These are phyloP conservation scores for Neurospora intermedia DNA, from an alignment of 495 filamentous ascomycete species.

Conservation along the genomic window DNA sequence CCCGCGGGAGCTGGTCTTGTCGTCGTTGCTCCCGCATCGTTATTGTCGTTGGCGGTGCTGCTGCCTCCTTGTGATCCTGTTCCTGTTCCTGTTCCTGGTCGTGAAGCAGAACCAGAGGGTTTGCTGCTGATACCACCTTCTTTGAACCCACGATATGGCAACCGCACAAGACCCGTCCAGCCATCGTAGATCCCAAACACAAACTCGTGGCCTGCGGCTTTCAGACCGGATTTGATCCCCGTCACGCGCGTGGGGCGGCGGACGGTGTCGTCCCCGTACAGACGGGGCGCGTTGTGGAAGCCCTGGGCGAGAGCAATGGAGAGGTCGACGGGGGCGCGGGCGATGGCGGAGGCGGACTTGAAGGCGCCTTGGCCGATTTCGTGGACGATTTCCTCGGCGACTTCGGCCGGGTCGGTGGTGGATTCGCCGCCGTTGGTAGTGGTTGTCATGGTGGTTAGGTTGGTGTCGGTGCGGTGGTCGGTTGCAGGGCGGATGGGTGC, in stretches of 20 bases:
- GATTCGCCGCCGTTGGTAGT: slow-evolving; percentile 20
- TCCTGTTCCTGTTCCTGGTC: no score
- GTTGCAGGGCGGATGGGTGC: background rate
- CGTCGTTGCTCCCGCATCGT: background rate
- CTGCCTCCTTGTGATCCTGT: background rate
- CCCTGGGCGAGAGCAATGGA: slow-evolving; percentile 66
- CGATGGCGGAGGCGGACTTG: slow-evolving; percentile 37
- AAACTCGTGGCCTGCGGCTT: slow-evolving; percentile 58
- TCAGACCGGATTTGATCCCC: slow-evolving; percentile 55
- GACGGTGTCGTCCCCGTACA: slow-evolving; percentile 49
- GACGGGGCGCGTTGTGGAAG: slow-evolving; percentile 71
- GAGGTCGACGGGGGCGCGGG: slow-evolving; percentile 52
- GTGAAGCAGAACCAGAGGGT: background rate
- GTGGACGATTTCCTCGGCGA: slow-evolving; percentile 25
- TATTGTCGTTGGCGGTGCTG: background rate
- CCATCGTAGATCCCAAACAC: slow-evolving; percentile 63
- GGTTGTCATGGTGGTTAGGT: slow-evolving; percentile 5
- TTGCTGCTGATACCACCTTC: background rate
- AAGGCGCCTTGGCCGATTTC: slow-evolving; percentile 38
- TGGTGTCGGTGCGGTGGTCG: slow-evolving; percentile 5
- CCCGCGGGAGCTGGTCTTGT: slow-evolving; percentile 33
- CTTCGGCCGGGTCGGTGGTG: slow-evolving; percentile 19
- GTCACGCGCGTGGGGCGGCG: slow-evolving; percentile 48
- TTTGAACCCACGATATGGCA: slow-evolving; percentile 46
- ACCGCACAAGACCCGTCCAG: slow-evolving; percentile 54